phyloP scores from a whole-genome alignment of 495 filamentous ascomycete genomes.

The Aspergillus sclerotiicarbonarius region DNA sequence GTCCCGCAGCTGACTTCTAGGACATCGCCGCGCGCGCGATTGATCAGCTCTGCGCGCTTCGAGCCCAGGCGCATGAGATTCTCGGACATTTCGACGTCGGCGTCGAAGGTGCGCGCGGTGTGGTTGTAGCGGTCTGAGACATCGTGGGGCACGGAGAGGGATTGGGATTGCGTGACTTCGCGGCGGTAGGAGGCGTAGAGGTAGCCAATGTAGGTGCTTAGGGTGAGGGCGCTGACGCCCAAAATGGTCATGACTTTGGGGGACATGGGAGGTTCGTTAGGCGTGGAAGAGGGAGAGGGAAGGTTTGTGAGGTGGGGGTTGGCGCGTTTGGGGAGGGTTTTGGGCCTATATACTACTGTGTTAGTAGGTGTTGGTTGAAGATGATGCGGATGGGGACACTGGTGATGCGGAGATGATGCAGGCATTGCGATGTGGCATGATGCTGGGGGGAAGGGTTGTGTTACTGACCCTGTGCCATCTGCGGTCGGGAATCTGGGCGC shows the following conservation, averaged over 20 bases:
- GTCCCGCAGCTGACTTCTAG: constrained; percentile 89
- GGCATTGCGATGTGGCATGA: neutral
- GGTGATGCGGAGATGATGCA: neutral
- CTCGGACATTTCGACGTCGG: constrained; percentile 64
- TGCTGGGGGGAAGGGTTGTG: neutral
- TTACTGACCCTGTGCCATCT: constrained; percentile 7
- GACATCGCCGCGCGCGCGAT: constrained; percentile 70
- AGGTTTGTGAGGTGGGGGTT: constrained; percentile 22
- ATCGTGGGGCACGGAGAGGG: constrained; percentile 43
- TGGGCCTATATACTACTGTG: neutral
- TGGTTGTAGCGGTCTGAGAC: constrained; percentile 57
- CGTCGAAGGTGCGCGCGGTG: constrained; percentile 61
- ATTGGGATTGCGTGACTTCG: constrained; percentile 35
- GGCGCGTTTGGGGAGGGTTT: constrained; percentile 21
- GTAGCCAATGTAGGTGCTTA: constrained; percentile 52
- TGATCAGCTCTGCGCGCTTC: constrained; percentile 60
- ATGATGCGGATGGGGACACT: no score
- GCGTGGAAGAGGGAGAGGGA: constrained; percentile 3
- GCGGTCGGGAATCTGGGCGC: constrained; percentile 6
- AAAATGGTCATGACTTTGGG: constrained; percentile 38
- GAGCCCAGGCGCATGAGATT: constrained; percentile 59
- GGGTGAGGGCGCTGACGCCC: constrained; percentile 44
- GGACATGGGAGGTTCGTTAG: constrained; percentile 24
- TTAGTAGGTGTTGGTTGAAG: neutral
- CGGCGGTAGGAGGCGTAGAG: constrained; percentile 48